These are phyloP conservation scores for Lophiotrema nucula DNA, from an alignment of 495 filamentous ascomycete species.

Conservation along the genomic window DNA sequence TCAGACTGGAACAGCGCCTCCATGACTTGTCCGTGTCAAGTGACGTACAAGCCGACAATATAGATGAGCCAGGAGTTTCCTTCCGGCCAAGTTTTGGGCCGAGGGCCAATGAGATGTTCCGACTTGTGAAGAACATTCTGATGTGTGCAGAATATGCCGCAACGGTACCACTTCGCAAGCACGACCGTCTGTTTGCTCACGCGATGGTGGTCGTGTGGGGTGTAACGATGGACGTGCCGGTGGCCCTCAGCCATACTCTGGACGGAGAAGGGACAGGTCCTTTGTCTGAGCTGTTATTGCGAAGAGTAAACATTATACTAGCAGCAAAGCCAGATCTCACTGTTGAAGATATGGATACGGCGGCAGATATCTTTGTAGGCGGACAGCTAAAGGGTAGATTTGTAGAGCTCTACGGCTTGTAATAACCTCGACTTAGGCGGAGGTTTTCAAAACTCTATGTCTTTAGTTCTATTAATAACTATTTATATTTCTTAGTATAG, in stretches of 20 bases:
- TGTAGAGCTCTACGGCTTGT: constrained; percentile 11
- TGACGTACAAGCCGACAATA: constrained; percentile 4
- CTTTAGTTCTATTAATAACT: too few relatives aligned
- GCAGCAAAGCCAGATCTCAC: constrained; percentile 2
- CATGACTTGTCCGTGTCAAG: constrained; percentile 7
- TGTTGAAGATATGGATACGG: constrained; percentile 9
- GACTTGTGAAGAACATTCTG: constrained; percentile 6
- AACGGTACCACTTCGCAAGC: constrained; percentile 9
- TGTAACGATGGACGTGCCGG: neutral
- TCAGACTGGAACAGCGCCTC: constrained; percentile 10
- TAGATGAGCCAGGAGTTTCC: neutral
- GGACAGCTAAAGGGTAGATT: constrained; percentile 5
- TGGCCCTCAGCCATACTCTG: constrained; percentile 1
- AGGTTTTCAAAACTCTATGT: too few relatives aligned
- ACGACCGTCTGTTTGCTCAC: constrained; percentile 4
- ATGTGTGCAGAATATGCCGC: constrained; percentile 6
- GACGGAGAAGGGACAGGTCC: constrained; percentile 1
- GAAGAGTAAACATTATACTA: constrained; percentile 2
- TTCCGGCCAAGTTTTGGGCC: constrained; percentile 5
- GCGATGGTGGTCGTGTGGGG: constrained; percentile 9
- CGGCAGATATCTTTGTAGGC: constrained; percentile 12
- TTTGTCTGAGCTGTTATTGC: constrained; percentile 1
- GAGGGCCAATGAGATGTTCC: constrained; percentile 2
- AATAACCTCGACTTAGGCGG: too few relatives aligned
- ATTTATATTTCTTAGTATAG: too few relatives aligned